Evolutionary conservation across 2,329 filamentous ascomycete species (phyloP), one percentile per base, ranked within the genome.

Genomic region (Sporothrix pseudoabietina): DNA sequence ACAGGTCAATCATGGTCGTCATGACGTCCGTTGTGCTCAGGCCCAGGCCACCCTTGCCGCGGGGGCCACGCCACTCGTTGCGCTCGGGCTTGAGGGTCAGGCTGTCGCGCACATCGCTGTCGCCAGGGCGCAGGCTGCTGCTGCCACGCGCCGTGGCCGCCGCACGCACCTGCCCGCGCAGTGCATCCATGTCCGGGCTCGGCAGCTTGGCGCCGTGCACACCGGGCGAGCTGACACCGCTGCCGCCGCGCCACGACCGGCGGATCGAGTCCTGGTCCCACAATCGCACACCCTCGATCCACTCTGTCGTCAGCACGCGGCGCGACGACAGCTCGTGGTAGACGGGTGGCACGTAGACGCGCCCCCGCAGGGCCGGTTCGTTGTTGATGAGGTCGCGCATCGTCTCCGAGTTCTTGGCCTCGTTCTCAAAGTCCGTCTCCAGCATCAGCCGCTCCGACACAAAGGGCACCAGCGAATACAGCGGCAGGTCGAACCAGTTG

Each of bases 1-100:
- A 99, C 47, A 98, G 87, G 80, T 98, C 95, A 69, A 98, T 89
- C 90, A 98, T 98, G 44, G 94, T 98, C 6, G 91, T 92, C 96
- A 98, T 98, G 74, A 98, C 94, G 74, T 95, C 91, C 79, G 92
- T 92, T 41, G 94, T 85, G 8, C 89, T 90, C 3, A 99, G 84
- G 0, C 96, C 96, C 0, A 98, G 88, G 0, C 96, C 96, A 69
- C 94, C 95, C 75, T 88, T 90, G 35, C 89, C 88, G 69, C 88
- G 87, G 7, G 82, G 83, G 4, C 95, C 94, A 77, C 88, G 89
- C 94, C 94, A 98, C 77, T 88, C 87, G 54, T 89, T 87, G 10
- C 95, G 90, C 70, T 93, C 89, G 0, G 95, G 94, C 82, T 98
- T 98, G 75, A 97, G 82, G 81, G 97, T 97, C 75, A 97, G 82